Base-by-base conservation (phyloP, 1,284 basidiomycete genomes). In the Irpex rosettiformis region DNA sequence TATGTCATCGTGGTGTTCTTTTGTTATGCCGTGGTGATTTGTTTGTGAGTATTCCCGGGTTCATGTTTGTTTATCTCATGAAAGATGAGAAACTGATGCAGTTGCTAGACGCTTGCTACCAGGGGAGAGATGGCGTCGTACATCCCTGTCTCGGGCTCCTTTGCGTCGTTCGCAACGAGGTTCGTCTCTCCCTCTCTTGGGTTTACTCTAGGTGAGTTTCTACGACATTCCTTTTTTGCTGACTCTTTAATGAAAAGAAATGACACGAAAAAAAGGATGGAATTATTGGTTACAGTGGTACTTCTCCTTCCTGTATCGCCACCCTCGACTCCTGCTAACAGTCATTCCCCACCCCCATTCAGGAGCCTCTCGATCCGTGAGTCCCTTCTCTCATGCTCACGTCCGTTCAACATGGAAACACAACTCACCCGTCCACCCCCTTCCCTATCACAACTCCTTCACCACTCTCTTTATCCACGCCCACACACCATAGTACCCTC, bases 241-340 rank as follows among this genome's bases (percentile, higher is more conserved):
- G 29, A 37, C 11, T 30, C 42, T 16, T 4, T 55, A 45, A 4
- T 27, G 21, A 16, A 18, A n/a, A 16, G 2, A 37, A 16, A 8
- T 37, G 33, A 37, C 10, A 49, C 37, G 13, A 13, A 6, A 29
- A 0, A 6, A 28, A 81, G 80, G 77, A 0, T 77, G 80, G 79
- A 81, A 78, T 66, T 80, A 83, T 61, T 83, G 79, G 77, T 66
- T 82, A n/a, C 79, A 80, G 65, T 81, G 82, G 77, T 80, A 16
- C 6, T n/a, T n/a, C n/a, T n/a, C n/a, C n/a, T n/a, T n/a, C n/a
- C n/a, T n/a, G n/a, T n/a, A n/a, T n/a, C n/a, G n/a, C n/a, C n/a
- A n/a, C n/a, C n/a, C n/a, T n/a, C n/a, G n/a, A n/a, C n/a, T n/a
- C n/a, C n/a, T n/a, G n/a, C n/a, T n/a, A n/a, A n/a, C n/a, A n/a